phyloP scores from a whole-genome alignment of 129 eudicot genomes.

The Flaveria sonorensis region DNA sequence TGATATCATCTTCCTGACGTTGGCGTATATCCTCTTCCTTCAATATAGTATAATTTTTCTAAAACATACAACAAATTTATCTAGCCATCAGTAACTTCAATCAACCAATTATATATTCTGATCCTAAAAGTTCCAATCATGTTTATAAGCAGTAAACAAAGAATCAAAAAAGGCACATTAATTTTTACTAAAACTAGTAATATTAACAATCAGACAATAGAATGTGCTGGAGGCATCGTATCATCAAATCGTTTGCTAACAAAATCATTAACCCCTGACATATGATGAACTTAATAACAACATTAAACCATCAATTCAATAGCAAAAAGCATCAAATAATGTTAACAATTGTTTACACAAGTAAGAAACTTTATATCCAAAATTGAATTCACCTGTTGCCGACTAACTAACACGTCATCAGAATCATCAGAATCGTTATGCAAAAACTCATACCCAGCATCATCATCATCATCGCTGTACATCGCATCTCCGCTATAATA shows the following conservation, averaged over 20 bases:
- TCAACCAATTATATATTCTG: background rate
- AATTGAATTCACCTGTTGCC: slow-evolving; percentile 56
- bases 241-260: background rate
- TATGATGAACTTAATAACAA: no score
- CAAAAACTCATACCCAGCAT: slow-evolving; percentile 53
- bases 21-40: slow-evolving; percentile 66
- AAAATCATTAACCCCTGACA: no score
- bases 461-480: slow-evolving; percentile 31
- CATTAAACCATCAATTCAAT: background rate
- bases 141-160: background rate
- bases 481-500: slow-evolving; percentile 49
- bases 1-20: slow-evolving; percentile 71
- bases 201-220: background rate
- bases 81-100: slow-evolving; percentile 5
- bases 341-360: background rate
- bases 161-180: background rate
- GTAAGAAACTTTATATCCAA: background rate
- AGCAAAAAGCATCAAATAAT: background rate
- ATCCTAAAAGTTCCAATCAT: background rate
- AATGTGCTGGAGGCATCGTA: background rate
- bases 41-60: slow-evolving; percentile 67
- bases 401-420: slow-evolving; percentile 39
- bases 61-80: slow-evolving; percentile 22
- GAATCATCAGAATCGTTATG: slow-evolving; percentile 41
- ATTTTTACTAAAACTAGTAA: background rate